A percentile compares a stretch with the other conserved stretches of the same genome.
These are phyloP conservation scores for Micromonas commoda DNA, from an alignment of 139 green algal genomes.

Conservation along the genomic window DNA sequence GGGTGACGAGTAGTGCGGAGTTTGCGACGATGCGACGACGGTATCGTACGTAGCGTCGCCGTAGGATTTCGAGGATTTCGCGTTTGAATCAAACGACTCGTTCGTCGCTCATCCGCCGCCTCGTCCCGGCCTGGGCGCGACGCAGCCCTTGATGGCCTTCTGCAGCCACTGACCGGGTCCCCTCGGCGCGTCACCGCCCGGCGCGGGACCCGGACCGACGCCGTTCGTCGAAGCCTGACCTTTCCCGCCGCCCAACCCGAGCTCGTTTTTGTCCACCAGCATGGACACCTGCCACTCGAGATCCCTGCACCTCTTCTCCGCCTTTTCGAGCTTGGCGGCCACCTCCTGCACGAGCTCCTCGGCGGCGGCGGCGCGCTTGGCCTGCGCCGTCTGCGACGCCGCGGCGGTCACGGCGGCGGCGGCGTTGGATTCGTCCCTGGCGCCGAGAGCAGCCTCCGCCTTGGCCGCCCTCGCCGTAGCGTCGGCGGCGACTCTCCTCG, in stretches of 20 bases:
- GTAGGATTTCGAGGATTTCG: too few species aligned
- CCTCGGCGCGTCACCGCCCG: background rate
- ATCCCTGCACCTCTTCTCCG: background rate
- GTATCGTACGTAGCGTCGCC: too few species aligned
- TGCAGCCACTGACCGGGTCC: background rate
- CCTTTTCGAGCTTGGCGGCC: background rate
- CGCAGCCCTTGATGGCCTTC: background rate
- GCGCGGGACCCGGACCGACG: too few species aligned
- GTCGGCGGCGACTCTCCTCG: background rate
- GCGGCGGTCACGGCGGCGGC: too few species aligned
- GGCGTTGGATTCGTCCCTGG: background rate
- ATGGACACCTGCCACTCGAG: background rate
- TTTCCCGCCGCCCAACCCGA: too few species aligned
- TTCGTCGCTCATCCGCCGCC: background rate
- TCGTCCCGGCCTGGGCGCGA: background rate
- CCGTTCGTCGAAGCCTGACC: too few species aligned
- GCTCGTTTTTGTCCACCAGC: background rate
- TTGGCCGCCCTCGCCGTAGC: background rate
- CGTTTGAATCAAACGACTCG: too few species aligned
- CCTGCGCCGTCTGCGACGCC: background rate
- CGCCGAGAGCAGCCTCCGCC: background rate
- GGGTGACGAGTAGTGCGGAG: too few species aligned
- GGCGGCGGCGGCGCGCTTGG: background rate
- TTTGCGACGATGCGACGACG: too few species aligned
- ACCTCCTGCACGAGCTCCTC: background rate